Percentiles rank a stretch among this genome's conserved stretches.
Conservation (phyloP, 345 rosid genomes). For the Capsella bursapastoris region DNA sequence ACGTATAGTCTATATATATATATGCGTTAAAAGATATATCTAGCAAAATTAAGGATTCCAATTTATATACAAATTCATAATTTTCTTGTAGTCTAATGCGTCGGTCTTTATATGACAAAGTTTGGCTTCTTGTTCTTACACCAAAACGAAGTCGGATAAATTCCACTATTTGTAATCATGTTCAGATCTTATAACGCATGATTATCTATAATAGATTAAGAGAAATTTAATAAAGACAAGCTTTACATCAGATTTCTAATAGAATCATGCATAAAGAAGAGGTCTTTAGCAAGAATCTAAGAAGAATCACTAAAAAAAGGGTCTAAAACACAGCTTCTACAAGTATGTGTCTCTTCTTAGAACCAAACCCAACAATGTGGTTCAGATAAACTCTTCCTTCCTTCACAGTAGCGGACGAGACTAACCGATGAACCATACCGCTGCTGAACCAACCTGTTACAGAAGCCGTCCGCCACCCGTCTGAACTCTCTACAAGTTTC, state of each 20-base stretch:
- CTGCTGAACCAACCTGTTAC: slow-evolving; percentile 60
- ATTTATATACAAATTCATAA: not conserved
- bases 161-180: no score
- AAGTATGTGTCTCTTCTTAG: slow-evolving; percentile 75
- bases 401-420: slow-evolving; percentile 80
- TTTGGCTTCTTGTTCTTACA: not conserved
- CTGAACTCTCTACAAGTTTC: slow-evolving; percentile 75
- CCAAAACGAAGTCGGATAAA: not conserved
- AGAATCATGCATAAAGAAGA: not conserved
- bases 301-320: slow-evolving; percentile 9
- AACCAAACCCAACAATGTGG: slow-evolving; percentile 81
- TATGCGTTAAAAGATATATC: not conserved
- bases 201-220: not conserved
- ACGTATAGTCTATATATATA: not conserved
- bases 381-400: slow-evolving; percentile 78
- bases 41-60: not conserved
- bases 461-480: slow-evolving; percentile 84
- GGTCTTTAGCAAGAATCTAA: slow-evolving; percentile 13
- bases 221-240: slow-evolving; percentile 20
- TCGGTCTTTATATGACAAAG: not conserved
- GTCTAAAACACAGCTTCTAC: slow-evolving; percentile 75
- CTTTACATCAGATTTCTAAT: slow-evolving; percentile 29
- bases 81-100: not conserved
- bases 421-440: slow-evolving; percentile 75
- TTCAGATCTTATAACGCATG: not conserved